Base-by-base conservation (phyloP, 352 stramenopile genomes). In the Phytophthora sojae region DNA sequence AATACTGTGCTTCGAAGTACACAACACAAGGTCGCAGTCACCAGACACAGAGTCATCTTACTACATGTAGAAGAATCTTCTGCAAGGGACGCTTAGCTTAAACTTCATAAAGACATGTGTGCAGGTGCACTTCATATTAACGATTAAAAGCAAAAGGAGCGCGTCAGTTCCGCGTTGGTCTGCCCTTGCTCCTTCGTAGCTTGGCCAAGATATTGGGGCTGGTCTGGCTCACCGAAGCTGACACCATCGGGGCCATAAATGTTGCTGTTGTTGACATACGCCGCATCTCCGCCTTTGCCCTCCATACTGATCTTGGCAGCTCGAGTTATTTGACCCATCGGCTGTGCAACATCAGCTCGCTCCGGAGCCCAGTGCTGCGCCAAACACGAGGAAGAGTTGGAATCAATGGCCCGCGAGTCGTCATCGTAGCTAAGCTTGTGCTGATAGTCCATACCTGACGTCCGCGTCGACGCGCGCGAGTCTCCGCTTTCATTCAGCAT, bases 91-190 rank as follows among this genome's bases (percentile, higher is more conserved):
- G 21, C 21, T 21, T 21, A 21, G 21, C 26, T 29, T 29, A 29
- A 29, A 29, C 26, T 29, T 29, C 26, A 29, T 29, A 29, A 29
- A 29, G 26, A 29, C 21, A 21, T 21, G 21, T 21, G 21, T 21
- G 21, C 21, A 21, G 21, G 21, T 21, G 21, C 26, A 51, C 44
- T 51, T 19, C 8, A 15, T 32, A n/a, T 32, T 49, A n/a, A 12
- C 49, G 35, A 21, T 61, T 37, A 74, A 66, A 74, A 74, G 29
- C 67, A 74, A 70, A 74, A 74, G 2, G 66, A 73, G 15, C 32
- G 59, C 52, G 54, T 64, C 29, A 73, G 49, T 44, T 61, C 56
- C 3, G 42, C 45, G 50, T 74, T 56, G n/a, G n/a, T 45, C 26
- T 61, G 67, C 23, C 70, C 53, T 29, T 61, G 67, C 23, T 74